Conservation (phyloP, 305 asterid species). For the Rubia balearica region DNA sequence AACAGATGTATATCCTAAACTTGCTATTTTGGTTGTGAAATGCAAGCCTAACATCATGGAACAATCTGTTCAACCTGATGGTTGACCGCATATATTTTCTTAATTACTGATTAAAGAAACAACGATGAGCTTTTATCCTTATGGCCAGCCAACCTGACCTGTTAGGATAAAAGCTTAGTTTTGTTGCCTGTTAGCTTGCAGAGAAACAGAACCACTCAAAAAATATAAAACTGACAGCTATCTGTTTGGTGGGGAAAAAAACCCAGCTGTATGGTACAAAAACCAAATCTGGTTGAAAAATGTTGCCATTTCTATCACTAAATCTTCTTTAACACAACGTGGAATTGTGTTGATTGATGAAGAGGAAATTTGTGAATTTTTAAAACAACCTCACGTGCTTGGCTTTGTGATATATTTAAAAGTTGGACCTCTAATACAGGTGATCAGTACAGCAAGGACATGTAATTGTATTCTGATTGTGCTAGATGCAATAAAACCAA, state of each 20-base stretch:
- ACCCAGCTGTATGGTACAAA: neutral
- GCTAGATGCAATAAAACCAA: conserved; percentile 93
- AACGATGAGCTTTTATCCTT: no score
- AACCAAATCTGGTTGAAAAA: neutral
- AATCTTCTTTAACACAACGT: neutral
- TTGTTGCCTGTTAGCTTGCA: no score
- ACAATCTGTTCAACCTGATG: neutral
- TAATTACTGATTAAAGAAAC: no score
- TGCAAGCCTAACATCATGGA: neutral
- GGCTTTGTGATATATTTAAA: neutral
- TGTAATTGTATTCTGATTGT: conserved; percentile 91
- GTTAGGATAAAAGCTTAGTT: no score
- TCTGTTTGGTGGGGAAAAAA: neutral
- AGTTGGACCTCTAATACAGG: conserved; percentile 38
- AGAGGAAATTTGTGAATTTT: neutral
- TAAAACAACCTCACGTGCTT: neutral
- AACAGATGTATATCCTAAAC: neutral
- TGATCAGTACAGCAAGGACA: conserved; percentile 98
- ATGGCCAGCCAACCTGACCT: no score
- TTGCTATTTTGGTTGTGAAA: neutral
- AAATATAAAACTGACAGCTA: neutral
- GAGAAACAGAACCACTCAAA: no score
- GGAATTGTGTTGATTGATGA: neutral
- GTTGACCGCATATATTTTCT: neutral
- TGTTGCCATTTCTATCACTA: neutral